Percentiles rank a stretch among this genome's conserved stretches.
These are phyloP conservation scores for Oehlia diaphana DNA, from an alignment of 192 early-diverging fungal species.

Conservation along the genomic window DNA sequence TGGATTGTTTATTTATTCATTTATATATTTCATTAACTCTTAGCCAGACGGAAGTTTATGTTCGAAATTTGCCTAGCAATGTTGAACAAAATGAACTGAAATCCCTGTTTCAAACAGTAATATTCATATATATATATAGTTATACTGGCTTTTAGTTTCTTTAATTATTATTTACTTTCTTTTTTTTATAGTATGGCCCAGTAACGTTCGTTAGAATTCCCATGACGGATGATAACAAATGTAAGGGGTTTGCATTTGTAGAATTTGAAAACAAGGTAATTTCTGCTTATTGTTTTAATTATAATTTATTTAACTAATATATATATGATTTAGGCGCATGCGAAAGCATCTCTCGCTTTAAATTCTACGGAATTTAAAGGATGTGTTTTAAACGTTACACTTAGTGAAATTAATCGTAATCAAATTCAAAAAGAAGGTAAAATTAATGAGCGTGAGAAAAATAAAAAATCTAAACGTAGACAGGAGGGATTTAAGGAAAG, in stretches of 20 bases:
- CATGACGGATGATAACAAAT: conserved; percentile 1
- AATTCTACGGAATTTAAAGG: conserved; percentile 15
- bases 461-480: neutral
- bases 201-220: conserved; percentile 8
- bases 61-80: neutral
- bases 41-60: neutral
- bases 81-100: neutral
- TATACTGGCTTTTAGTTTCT: neutral
- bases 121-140: neutral
- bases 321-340: neutral
- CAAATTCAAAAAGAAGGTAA: neutral
- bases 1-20: neutral
- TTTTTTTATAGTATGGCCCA: conserved; percentile 4
- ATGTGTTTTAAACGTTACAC: neutral
- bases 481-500: neutral
- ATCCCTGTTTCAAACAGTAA: neutral
- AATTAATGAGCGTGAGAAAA: neutral
- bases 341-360: neutral
- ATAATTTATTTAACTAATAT: too few relatives aligned
- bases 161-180: neutral
- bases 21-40: neutral
- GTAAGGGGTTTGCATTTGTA: conserved; percentile 11
- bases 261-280: conserved; percentile 4
- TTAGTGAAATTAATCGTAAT: neutral
- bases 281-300: neutral